Evolutionary conservation across 495 filamentous ascomycete genomes (phyloP), one percentile per base, ranked within the genome.

Genomic region (Entonaema liquescens): DNA sequence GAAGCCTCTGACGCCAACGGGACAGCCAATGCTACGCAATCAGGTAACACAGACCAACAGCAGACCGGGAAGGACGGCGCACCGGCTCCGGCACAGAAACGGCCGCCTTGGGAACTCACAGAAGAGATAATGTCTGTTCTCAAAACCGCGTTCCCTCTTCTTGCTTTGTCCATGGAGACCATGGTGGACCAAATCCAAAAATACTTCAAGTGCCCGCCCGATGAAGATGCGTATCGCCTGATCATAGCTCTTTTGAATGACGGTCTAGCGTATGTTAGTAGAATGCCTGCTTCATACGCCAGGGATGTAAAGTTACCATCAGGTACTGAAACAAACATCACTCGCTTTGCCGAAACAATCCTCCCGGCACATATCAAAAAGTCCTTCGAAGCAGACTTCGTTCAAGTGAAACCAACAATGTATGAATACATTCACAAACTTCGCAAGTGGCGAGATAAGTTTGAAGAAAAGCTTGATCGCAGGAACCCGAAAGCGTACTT

Each of bases 171-270:
- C 2, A 98, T 99, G 94, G 96, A 99, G 81, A 96, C 94, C 0
- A 98, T 99, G 95, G 93, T 97, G 31, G 96, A 99, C 75, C 93
- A 97, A 80, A 97, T 98, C 70, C 89, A 92, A 79, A 98, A 97
- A 85, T 90, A 98, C 79, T 98, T 98, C 87, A 98, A 98, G 77
- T 98, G 95, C 75, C 95, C 94, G 28, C 94, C 95, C 0, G 96
- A 99, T 72, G 96, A 99, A 76, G 96, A 99, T 80, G 96, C 96
- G 6, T 98, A 98, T 77, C 89, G 96, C 17, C 85, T 99, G n/a
- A 98, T 99, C 62, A 94, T 97, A 29, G 96, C 96, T 13, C 86
- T 99, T 12, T 86, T 99, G 13, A 98, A 98, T 76, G 96, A 99
- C 79, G 96, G 91, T 2, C 77, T 99, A 65, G 84, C 89, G 62